phyloP scores from a whole-genome alignment of 1,139 yeast species.

The Debaryomyces singareniensis region DNA sequence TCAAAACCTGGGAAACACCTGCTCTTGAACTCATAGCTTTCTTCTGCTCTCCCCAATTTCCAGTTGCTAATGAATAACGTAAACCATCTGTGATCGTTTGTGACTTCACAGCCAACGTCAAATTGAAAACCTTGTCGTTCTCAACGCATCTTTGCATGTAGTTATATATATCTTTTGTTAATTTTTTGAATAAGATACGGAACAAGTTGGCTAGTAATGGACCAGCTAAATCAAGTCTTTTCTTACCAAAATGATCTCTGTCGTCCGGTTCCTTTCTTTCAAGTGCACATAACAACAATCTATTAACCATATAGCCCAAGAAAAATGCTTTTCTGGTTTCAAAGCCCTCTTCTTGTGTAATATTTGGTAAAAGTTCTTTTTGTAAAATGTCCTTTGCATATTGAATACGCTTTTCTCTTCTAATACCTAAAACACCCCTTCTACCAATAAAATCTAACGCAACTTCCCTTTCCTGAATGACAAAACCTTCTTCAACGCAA shows the following conservation, averaged over 20 bases:
- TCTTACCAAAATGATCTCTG: conserved; percentile 98
- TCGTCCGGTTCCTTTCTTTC: conserved; percentile 98
- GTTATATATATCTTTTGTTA: conserved; percentile 90
- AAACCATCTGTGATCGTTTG: conserved; percentile 96
- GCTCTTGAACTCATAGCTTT: conserved; percentile 99
- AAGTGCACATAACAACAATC: conserved; percentile 87
- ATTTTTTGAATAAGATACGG: conserved; percentile 88
- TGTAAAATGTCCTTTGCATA: conserved; percentile 95
- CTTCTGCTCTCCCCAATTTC: conserved; percentile 99
- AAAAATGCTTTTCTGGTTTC: conserved; percentile 96
- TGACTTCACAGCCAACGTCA: conserved; percentile 93
- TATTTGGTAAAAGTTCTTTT: conserved; percentile 93
- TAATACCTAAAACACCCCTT: conserved; percentile 94
- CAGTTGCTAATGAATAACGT: conserved; percentile 95
- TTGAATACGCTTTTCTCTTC: conserved; percentile 96
- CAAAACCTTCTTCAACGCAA: conserved; percentile 98
- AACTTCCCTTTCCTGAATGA: conserved; percentile 95
- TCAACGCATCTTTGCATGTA: conserved; percentile 99
- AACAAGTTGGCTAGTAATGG: conserved; percentile 92
- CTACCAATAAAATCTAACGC: conserved; percentile 97
- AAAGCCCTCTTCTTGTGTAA: conserved; percentile 95
- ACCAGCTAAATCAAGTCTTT: conserved; percentile 97
- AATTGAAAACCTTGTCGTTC: conserved; percentile 92
- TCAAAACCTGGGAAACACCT: conserved; percentile 98
- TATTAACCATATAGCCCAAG: conserved; percentile 95